phyloP scores from a whole-genome alignment of 306 rosid genomes.

The Vicia villosa region DNA sequence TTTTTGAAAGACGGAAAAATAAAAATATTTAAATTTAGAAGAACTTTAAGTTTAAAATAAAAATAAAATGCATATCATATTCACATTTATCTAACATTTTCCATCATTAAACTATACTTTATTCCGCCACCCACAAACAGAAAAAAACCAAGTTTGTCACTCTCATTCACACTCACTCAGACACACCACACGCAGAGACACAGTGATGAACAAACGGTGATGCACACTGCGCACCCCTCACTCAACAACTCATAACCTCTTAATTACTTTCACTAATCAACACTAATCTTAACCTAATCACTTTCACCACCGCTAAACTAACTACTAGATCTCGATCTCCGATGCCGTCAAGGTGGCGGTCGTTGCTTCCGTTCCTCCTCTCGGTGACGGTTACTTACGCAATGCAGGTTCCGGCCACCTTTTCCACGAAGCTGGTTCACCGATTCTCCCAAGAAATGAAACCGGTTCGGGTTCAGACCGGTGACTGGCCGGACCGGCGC shows the following conservation, averaged over 20 bases:
- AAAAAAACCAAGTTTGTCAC: slow-evolving; percentile 11
- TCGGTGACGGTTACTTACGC: slow-evolving; percentile 29
- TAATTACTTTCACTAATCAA: slow-evolving; percentile 20
- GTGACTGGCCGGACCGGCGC: slow-evolving; percentile 51
- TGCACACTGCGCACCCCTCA: slow-evolving; percentile 43
- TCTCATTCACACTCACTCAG: neutral
- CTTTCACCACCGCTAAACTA: neutral
- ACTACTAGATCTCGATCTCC: slow-evolving; percentile 46
- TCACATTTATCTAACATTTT: neutral
- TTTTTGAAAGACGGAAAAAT: too few species aligned
- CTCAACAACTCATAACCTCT: neutral
- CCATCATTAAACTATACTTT: neutral
- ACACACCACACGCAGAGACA: neutral
- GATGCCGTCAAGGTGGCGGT: slow-evolving; percentile 25
- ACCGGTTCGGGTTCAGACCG: slow-evolving; percentile 37
- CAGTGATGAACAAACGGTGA: neutral
- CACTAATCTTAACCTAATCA: slow-evolving; percentile 21
- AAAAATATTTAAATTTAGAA: too few species aligned
- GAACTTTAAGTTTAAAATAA: too few species aligned
- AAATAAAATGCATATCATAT: neutral
- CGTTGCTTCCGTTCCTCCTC: slow-evolving; percentile 35
- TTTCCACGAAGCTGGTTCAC: slow-evolving; percentile 63
- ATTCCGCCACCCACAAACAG: neutral
- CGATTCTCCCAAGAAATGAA: slow-evolving; percentile 75
- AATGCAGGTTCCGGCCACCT: slow-evolving; percentile 42